Evolutionary conservation across 139 green algal genomes (phyloP).

Genomic region (Astrephomene gubernaculifera): DNA sequence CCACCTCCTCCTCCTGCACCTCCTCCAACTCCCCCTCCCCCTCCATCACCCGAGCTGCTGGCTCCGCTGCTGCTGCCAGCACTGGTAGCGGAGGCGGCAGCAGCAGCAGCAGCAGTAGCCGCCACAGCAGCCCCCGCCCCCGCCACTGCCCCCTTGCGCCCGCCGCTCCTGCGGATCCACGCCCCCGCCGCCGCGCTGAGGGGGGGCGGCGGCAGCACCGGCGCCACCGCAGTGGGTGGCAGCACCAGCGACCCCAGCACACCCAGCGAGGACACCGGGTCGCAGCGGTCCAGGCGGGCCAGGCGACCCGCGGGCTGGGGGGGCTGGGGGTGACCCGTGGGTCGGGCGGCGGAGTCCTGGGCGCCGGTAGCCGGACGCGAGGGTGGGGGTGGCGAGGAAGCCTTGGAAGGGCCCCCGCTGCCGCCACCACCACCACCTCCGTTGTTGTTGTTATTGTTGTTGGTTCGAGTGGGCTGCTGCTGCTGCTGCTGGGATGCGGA

Average conservation of each 20-base stretch:
- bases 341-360: not conserved
- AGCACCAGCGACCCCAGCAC: not conserved
- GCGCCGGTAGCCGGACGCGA: too few species aligned
- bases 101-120: too few species aligned
- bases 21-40: not conserved
- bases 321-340: not conserved
- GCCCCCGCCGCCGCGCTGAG: too few species aligned
- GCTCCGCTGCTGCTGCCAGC: not conserved
- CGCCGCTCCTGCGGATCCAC: too few species aligned
- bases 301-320: not conserved
- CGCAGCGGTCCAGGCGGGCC: slow-evolving; percentile 14
- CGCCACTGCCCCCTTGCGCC: too few species aligned
- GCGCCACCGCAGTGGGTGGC: slow-evolving; percentile 20
- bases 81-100: not conserved
- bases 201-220: too few species aligned
- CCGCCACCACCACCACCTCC: not conserved
- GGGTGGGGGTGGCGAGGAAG: not conserved
- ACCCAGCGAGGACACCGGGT: slow-evolving; percentile 1
- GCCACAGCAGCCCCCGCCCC: too few species aligned
- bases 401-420: not conserved
- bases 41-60: not conserved
- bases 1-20: not conserved
- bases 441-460: too few species aligned
- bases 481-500: too few species aligned
- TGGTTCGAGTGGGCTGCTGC: too few species aligned